Percentiles rank a stretch among this genome's conserved stretches.
Evolutionary conservation across 352 stramenopile species (phyloP).

Genomic region (Phytophthora constricta): DNA sequence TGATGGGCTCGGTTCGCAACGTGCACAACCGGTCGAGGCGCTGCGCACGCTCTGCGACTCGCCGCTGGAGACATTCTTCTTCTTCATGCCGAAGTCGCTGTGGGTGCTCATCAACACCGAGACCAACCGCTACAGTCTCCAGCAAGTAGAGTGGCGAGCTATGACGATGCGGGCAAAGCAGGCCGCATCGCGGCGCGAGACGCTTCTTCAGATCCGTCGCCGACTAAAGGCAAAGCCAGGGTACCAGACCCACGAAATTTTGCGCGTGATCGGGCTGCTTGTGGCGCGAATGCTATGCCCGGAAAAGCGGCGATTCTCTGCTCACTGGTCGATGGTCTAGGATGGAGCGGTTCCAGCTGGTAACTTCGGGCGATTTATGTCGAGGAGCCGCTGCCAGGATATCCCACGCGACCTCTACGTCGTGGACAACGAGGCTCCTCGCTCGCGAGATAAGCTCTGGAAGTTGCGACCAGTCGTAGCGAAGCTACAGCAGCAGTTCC

Average conservation of each 20-base stretch:
- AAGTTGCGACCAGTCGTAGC: too few species aligned
- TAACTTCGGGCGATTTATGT: not conserved
- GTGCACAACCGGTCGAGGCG: not conserved
- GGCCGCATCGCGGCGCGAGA: constrained; percentile 4
- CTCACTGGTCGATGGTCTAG: not conserved
- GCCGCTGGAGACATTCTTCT: constrained; percentile 28
- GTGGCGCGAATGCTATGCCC: not conserved
- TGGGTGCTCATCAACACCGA: constrained; percentile 20
- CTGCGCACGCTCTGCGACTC: not conserved
- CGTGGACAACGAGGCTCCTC: not conserved
- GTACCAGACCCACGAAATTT: not conserved
- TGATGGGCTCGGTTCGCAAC: not conserved
- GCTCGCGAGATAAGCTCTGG: not conserved
- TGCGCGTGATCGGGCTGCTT: not conserved
- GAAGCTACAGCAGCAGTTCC: too few species aligned
- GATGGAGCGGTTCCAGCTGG: not conserved
- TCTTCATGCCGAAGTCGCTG: constrained; percentile 25
- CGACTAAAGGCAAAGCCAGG: not conserved
- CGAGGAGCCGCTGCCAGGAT: not conserved
- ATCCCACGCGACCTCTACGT: not conserved
- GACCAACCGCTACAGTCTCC: constrained; percentile 29
- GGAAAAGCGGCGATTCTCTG: not conserved
- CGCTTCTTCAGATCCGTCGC: not conserved
- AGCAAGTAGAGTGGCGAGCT: constrained; percentile 1
- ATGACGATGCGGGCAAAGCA: constrained; percentile 8